Conservation (phyloP, 78 protist species). For the Cyanophora paradoxa region DNA sequence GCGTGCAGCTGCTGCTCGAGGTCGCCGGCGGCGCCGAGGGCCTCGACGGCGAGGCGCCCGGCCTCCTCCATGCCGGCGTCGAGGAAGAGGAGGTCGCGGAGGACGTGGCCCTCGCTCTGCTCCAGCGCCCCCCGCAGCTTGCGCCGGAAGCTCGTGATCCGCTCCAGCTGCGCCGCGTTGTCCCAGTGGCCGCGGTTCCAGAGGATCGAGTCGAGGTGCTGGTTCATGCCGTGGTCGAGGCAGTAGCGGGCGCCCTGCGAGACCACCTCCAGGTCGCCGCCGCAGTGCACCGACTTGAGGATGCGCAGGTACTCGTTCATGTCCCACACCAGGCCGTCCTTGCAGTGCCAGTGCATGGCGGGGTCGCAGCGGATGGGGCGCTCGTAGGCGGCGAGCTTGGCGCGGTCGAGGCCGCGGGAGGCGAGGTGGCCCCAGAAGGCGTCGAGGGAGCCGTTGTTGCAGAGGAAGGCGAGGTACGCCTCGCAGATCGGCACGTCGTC, state of each 20-base stretch:
- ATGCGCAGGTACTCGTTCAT: conserved; percentile 14
- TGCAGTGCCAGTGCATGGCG: background rate
- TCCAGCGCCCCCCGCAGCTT: no score
- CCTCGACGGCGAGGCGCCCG: no score
- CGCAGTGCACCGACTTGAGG: conserved; percentile 12
- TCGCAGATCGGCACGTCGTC: conserved; percentile 14
- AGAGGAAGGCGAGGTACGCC: conserved; percentile 19
- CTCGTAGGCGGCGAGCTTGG: conserved; percentile 1
- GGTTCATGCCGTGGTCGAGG: conserved; percentile 8
- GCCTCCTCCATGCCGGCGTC: no score
- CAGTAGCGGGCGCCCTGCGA: background rate
- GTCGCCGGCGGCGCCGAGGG: no score
- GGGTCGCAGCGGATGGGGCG: conserved; percentile 5
- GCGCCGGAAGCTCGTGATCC: no score
- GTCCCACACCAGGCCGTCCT: conserved; percentile 10
- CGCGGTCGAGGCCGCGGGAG: background rate
- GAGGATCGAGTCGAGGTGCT: conserved; percentile 2
- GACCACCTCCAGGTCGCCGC: conserved; percentile 15
- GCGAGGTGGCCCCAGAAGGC: no score
- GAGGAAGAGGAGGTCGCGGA: no score
- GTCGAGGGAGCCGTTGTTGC: background rate
- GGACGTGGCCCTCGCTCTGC: no score
- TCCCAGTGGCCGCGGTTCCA: no score
- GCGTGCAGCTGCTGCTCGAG: no score
- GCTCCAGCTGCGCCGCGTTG: no score